A percentile compares a stretch with the other conserved stretches of the same genome.
phyloP scores from a whole-genome alignment of 2,329 filamentous ascomycete species.

The Scedosporium dehoogii region DNA sequence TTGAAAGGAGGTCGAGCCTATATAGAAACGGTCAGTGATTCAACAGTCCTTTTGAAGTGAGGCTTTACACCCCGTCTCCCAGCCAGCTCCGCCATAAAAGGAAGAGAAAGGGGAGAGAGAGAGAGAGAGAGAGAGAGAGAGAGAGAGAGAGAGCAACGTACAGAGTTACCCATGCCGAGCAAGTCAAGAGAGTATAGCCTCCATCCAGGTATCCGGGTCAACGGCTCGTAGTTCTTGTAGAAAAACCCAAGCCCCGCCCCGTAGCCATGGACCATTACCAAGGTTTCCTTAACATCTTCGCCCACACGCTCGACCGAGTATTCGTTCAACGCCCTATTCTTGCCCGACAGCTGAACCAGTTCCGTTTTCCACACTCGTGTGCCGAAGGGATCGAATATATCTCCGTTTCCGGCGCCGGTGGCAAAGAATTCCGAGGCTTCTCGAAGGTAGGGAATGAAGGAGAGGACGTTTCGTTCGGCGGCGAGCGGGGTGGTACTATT shows the following conservation, averaged over 20 bases:
- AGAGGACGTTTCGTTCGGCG: constrained; percentile 82
- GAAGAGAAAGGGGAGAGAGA: not conserved
- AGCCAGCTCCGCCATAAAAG: not conserved
- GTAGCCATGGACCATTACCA: constrained; percentile 96
- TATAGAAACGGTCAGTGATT: not conserved
- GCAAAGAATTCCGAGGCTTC: constrained; percentile 52
- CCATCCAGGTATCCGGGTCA: constrained; percentile 72
- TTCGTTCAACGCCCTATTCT: constrained; percentile 82
- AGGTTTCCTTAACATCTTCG: constrained; percentile 69
- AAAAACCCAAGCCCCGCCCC: constrained; percentile 94
- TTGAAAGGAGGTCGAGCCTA: constrained; percentile 67
- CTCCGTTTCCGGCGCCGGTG: constrained; percentile 28
- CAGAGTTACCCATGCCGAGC: constrained; percentile 84
- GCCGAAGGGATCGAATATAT: constrained; percentile 66
- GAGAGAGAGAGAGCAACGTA: constrained; percentile 1
- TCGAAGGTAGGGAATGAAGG: constrained; percentile 73
- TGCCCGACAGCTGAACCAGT: constrained; percentile 75
- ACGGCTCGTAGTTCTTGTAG: constrained; percentile 92
- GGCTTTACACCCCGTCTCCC: too few relatives aligned
- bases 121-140: too few relatives aligned
- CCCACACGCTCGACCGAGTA: constrained; percentile 79
- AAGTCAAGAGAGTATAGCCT: constrained; percentile 91
- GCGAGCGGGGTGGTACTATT: constrained; percentile 67
- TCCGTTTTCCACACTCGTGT: constrained; percentile 77
- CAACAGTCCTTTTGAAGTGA: not conserved